These are phyloP conservation scores for Neurospora sp. DNA, from an alignment of 495 filamentous ascomycete genomes.

Conservation along the genomic window DNA sequence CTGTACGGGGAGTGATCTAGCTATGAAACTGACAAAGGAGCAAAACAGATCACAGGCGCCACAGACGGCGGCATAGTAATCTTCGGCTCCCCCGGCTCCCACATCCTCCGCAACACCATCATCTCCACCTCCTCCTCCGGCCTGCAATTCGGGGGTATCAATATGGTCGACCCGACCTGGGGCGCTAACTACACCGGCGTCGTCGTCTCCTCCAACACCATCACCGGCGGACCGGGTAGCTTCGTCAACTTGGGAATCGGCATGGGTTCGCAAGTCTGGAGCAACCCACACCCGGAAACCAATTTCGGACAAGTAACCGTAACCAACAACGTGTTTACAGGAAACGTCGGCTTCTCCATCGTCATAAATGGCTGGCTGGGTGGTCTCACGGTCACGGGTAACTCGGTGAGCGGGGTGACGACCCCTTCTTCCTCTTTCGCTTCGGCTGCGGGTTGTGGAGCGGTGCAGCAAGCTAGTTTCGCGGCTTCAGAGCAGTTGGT, in stretches of 20 bases:
- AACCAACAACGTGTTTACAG: slow-evolving; percentile 7
- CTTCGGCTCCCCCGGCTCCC: slow-evolving; percentile 6
- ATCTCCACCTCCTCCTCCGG: slow-evolving; percentile 2
- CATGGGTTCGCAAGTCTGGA: slow-evolving; percentile 8
- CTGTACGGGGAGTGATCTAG: too few species aligned
- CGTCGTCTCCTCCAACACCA: slow-evolving; percentile 5
- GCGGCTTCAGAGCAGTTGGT: slow-evolving; percentile 6
- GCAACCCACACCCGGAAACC: neutral
- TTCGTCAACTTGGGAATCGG: slow-evolving; percentile 9
- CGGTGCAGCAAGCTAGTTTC: slow-evolving; percentile 1
- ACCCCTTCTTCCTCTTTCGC: slow-evolving; percentile 1
- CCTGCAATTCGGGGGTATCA: slow-evolving; percentile 9
- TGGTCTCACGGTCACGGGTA: slow-evolving; percentile 10
- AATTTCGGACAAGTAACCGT: slow-evolving; percentile 8
- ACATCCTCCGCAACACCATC: slow-evolving; percentile 7
- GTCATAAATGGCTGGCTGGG: slow-evolving; percentile 7
- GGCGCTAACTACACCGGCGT: slow-evolving; percentile 7
- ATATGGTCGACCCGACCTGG: slow-evolving; percentile 9
- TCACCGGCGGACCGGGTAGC: neutral
- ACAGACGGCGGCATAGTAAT: slow-evolving; percentile 12
- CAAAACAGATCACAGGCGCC: slow-evolving; percentile 1
- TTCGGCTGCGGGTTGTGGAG: neutral
- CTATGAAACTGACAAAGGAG: too few species aligned
- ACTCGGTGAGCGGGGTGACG: neutral
- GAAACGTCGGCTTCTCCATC: slow-evolving; percentile 10